phyloP scores from a whole-genome alignment of 345 rosid genomes.

The Hypericum perforatum region DNA sequence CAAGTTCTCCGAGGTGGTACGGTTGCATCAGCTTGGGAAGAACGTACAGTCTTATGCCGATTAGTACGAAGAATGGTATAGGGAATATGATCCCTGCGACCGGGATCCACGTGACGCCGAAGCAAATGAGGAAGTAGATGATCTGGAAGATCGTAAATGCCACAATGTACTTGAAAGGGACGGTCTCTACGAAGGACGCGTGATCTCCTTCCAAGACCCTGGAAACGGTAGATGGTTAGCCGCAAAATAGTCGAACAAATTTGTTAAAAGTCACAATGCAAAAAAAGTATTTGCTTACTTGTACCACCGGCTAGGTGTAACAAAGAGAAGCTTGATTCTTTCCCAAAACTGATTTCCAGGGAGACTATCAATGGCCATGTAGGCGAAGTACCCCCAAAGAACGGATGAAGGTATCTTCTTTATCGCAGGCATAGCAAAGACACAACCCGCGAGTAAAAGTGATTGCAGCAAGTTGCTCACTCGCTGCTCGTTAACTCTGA shows the following conservation, averaged over 20 bases:
- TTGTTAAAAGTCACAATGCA: too few relatives aligned
- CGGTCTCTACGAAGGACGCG: conserved; percentile 20
- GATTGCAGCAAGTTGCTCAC: conserved; percentile 23
- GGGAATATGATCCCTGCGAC: conserved; percentile 24
- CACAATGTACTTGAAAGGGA: conserved; percentile 23
- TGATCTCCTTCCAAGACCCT: conserved; percentile 24
- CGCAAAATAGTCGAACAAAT: too few relatives aligned
- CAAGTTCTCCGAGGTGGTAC: conserved; percentile 20
- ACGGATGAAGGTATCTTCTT: conserved; percentile 25
- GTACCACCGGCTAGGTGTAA: conserved; percentile 24
- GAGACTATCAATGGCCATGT: conserved; percentile 28
- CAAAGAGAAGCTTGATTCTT: conserved; percentile 19
- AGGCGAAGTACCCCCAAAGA: conserved; percentile 26
- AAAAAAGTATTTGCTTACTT: conserved; percentile 9
- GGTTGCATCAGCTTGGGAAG: conserved; percentile 20
- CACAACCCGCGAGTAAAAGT: conserved; percentile 16
- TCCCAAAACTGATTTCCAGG: conserved; percentile 29
- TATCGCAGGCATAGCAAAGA: conserved; percentile 22
- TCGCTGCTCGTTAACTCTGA: conserved; percentile 24
- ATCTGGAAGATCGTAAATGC: conserved; percentile 18
- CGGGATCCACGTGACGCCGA: conserved; percentile 24
- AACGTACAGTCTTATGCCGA: conserved; percentile 23
- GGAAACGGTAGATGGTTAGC: not conserved
- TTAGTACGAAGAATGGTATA: conserved; percentile 19
- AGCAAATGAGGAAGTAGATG: conserved; percentile 19